These are phyloP conservation scores for Metschnikowia koreensis DNA, from an alignment of 805 yeast species.

Conservation along the genomic window DNA sequence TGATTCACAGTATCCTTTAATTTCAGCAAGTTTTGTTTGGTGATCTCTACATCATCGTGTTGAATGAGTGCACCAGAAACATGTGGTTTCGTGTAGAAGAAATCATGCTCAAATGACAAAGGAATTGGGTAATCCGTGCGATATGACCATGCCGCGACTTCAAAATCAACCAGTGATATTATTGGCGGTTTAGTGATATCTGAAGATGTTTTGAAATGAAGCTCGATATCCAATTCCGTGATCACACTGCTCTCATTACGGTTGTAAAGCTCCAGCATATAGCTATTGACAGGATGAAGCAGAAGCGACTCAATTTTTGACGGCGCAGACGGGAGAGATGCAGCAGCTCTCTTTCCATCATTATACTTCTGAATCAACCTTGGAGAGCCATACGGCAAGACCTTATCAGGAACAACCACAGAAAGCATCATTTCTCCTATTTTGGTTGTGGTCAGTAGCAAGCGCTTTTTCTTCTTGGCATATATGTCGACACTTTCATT, in stretches of 20 bases:
- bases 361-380: slow-evolving; percentile 38
- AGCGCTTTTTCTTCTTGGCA: slow-evolving; percentile 38
- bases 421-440: slow-evolving; percentile 35
- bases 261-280: slow-evolving; percentile 33
- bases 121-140: slow-evolving; percentile 42
- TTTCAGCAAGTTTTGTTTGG: slow-evolving; percentile 34
- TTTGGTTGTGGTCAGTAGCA: slow-evolving; percentile 32
- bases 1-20: slow-evolving; percentile 36
- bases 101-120: slow-evolving; percentile 38
- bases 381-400: slow-evolving; percentile 38
- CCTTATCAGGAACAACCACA: slow-evolving; percentile 33
- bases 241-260: slow-evolving; percentile 24
- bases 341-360: slow-evolving; percentile 16
- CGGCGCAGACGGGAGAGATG: neutral
- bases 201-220: slow-evolving; percentile 28
- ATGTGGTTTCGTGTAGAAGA: slow-evolving; percentile 35
- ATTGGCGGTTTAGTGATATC: slow-evolving; percentile 30
- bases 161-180: slow-evolving; percentile 33
- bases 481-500: slow-evolving; percentile 22
- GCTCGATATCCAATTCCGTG: slow-evolving; percentile 24
- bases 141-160: slow-evolving; percentile 42
- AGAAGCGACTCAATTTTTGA: slow-evolving; percentile 1
- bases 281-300: slow-evolving; percentile 15
- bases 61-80: slow-evolving; percentile 17
- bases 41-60: slow-evolving; percentile 29